Conservation (phyloP, 179 eudicot genomes). For the Silene coronaria region DNA sequence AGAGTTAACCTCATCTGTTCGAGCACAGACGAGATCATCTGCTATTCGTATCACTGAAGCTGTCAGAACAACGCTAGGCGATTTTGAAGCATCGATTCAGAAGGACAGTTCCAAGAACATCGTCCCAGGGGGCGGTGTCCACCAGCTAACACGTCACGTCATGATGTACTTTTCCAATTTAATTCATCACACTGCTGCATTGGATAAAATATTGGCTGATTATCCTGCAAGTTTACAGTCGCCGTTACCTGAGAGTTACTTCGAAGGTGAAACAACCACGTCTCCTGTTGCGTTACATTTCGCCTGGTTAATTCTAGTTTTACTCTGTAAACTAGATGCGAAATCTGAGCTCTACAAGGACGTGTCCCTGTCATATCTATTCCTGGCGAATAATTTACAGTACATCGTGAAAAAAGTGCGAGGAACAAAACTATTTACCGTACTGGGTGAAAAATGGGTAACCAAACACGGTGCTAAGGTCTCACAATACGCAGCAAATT, state of each 20-base stretch:
- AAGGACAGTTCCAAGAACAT: constrained; percentile 46
- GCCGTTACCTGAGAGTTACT: constrained; percentile 56
- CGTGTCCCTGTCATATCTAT: constrained; percentile 50
- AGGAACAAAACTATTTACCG: constrained; percentile 29
- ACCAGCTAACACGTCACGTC: constrained; percentile 68
- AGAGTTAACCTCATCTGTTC: constrained; percentile 36
- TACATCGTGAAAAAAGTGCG: constrained; percentile 52
- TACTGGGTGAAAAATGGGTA: constrained; percentile 68
- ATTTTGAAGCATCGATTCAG: constrained; percentile 53
- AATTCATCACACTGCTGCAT: constrained; percentile 29
- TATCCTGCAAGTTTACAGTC: constrained; percentile 28
- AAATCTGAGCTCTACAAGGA: constrained; percentile 56
- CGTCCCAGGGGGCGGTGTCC: constrained; percentile 50
- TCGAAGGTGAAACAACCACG: constrained; percentile 31
- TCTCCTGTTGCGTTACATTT: constrained; percentile 33
- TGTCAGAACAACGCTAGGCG: constrained; percentile 30
- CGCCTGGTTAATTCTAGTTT: constrained; percentile 60
- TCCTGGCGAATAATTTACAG: constrained; percentile 62
- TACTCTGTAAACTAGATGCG: constrained; percentile 57
- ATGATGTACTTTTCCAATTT: constrained; percentile 53
- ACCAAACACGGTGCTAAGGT: constrained; percentile 39
- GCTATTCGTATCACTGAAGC: constrained; percentile 38
- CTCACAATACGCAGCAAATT: constrained; percentile 47
- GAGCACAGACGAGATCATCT: constrained; percentile 35
- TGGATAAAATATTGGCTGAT: constrained; percentile 42